Conservation (phyloP, 352 stramenopile species). For the Nothophytophthora sp. region DNA sequence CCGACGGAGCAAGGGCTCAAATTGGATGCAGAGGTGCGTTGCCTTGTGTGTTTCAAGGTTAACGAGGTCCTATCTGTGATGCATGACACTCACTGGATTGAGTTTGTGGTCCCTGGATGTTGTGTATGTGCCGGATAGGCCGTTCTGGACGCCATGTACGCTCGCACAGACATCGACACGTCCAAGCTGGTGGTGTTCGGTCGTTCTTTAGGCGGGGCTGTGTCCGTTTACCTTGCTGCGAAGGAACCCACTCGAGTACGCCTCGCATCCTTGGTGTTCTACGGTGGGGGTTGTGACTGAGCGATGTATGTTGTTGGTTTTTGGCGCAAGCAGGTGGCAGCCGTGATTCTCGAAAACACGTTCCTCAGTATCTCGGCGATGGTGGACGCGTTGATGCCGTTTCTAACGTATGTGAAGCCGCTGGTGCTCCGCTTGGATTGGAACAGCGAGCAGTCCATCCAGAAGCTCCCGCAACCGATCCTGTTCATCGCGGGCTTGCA, state of each 20-base stretch:
- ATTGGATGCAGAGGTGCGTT: slow-evolving; percentile 85
- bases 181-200: slow-evolving; percentile 92
- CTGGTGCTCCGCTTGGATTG: slow-evolving; percentile 92
- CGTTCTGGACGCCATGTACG: slow-evolving; percentile 75
- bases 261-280: background rate
- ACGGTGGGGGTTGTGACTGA: background rate
- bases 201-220: slow-evolving; percentile 90
- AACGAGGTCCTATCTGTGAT: too few relatives aligned
- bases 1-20: slow-evolving; percentile 90
- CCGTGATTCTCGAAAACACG: slow-evolving; percentile 95
- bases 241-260: slow-evolving; percentile 66
- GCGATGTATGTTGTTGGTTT: background rate
- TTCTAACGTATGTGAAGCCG: slow-evolving; percentile 87
- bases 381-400: slow-evolving; percentile 94
- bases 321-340: slow-evolving; percentile 84
- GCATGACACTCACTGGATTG: background rate
- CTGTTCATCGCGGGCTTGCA: slow-evolving; percentile 90
- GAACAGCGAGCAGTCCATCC: slow-evolving; percentile 75
- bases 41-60: too few relatives aligned
- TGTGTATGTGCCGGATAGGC: slow-evolving; percentile 35
- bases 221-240: slow-evolving; percentile 90
- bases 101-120: background rate
- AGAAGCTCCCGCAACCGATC: slow-evolving; percentile 76
- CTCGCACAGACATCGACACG: slow-evolving; percentile 80
- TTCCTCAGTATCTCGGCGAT: slow-evolving; percentile 94